Percentiles rank a stretch among this genome's conserved stretches.
phyloP scores from a whole-genome alignment of 306 rosid species.

The Fragaria ananassa region DNA sequence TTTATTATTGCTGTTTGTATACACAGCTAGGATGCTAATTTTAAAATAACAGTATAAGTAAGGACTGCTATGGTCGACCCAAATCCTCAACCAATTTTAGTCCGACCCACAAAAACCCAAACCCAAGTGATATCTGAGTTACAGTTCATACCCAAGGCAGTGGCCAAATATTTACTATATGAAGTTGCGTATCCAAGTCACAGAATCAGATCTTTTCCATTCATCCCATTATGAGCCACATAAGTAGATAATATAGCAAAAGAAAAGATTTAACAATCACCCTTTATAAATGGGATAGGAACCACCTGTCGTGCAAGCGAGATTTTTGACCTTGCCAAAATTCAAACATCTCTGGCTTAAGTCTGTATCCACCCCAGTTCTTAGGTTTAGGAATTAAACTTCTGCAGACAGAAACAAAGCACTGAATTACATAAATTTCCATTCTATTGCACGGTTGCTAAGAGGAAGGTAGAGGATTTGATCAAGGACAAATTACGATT shows the following conservation, averaged over 20 bases:
- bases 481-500: slow-evolving; percentile 1
- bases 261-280: slow-evolving; percentile 30
- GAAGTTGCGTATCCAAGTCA: background rate
- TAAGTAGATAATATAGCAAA: slow-evolving; percentile 16
- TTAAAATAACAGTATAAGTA: background rate
- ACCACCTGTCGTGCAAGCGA: slow-evolving; percentile 99
- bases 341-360: slow-evolving; percentile 74
- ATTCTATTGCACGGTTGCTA: slow-evolving; percentile 13
- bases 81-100: background rate
- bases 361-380: slow-evolving; percentile 96
- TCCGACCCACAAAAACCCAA: background rate
- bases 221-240: background rate
- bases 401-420: slow-evolving; percentile 46
- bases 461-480: slow-evolving; percentile 2
- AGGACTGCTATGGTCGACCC: background rate
- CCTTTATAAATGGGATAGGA: slow-evolving; percentile 55
- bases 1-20: background rate
- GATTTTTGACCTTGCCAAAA: slow-evolving; percentile 98
- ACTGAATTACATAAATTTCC: slow-evolving; percentile 7
- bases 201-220: background rate
- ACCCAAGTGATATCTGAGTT: background rate
- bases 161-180: background rate
- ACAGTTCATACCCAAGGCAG: slow-evolving; percentile 12
- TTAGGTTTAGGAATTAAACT: slow-evolving; percentile 80
- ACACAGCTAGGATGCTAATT: background rate